Conservation (phyloP, 1,284 basidiomycete genomes). For the Puccinia coronata region DNA sequence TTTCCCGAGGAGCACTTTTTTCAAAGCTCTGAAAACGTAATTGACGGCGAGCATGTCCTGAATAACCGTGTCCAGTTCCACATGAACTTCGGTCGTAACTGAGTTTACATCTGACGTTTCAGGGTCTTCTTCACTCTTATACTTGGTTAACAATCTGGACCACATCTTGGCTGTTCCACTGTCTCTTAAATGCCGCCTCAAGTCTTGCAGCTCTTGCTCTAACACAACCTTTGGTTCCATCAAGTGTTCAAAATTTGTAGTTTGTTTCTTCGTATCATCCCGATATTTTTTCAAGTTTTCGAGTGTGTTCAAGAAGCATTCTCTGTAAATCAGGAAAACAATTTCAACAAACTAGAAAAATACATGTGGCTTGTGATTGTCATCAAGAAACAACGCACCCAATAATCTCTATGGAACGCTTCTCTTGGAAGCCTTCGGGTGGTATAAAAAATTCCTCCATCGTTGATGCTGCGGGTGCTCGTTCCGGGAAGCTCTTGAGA, state of each 20-base stretch:
- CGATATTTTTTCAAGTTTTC: constrained; percentile 10
- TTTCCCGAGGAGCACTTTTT: background rate
- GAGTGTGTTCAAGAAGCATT: constrained; percentile 2
- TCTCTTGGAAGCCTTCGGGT: background rate
- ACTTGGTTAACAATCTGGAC: background rate
- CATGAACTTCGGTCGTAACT: background rate
- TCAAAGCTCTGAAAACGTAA: background rate
- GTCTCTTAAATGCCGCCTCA: background rate
- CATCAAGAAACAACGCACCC: background rate
- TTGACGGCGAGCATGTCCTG: constrained; percentile 7
- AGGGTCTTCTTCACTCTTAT: background rate
- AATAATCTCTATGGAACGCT: background rate
- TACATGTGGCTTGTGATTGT: background rate
- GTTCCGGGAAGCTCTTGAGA: background rate
- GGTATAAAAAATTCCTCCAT: background rate
- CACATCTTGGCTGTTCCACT: constrained; percentile 15
- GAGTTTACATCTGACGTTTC: background rate
- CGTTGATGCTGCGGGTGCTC: background rate
- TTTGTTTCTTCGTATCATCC: background rate
- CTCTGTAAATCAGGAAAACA: background rate
- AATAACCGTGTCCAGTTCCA: background rate
- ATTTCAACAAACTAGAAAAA: no score
- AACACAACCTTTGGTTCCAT: background rate
- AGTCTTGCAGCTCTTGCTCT: background rate
- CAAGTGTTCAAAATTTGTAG: background rate